Evolutionary conservation across 257 asterid genomes (phyloP), one percentile per base, ranked within the genome.

Genomic region (Nicotiana tabacum): DNA sequence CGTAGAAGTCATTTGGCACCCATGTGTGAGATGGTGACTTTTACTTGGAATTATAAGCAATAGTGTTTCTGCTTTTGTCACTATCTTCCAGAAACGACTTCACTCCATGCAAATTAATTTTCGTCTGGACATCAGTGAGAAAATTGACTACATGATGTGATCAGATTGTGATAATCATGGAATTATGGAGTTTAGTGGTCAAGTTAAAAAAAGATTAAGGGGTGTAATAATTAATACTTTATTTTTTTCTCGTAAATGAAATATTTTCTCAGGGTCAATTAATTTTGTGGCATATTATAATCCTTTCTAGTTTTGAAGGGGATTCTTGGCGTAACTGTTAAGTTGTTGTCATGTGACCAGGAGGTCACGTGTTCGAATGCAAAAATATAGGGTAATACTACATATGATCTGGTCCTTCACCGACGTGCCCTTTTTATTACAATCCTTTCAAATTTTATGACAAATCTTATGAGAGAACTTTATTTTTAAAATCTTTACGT

Each of bases 1-100:
- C 80, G 80, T 74, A 74, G 24, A 21, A 21, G 80, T 74, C 80
- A 74, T 74, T 74, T 74, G 24, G 46, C 64, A 51, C 80, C 80
- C 80, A 74, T 74, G 80, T 74, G 80, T 74, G 27, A 51, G 80
- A 74, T 74, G 46, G 80, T 74, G 80, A 74, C 64, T 74, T 74
- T 74, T 74, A 74, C 80, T 51, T 74, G 80, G 64, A 48, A 74
- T 48, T 48, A 76, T 76, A 51, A 76, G 64, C 80, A 51, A 4
- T 48, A 39, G 80, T 76, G 62, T 61, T 76, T 76, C 80, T 51
- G 64, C 64, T 76, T 76, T 76, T 51, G 80, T 76, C 80, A 76
- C 80, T 29, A 15, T 76, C 80, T 76, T 48, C 80, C 80, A 76
- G 64, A 76, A 76, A 76, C 8, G 29, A 76, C 29, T 51, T 76